Evolutionary conservation across 345 rosid species (phyloP).

Genomic region (Eucalyptus dawsonii): DNA sequence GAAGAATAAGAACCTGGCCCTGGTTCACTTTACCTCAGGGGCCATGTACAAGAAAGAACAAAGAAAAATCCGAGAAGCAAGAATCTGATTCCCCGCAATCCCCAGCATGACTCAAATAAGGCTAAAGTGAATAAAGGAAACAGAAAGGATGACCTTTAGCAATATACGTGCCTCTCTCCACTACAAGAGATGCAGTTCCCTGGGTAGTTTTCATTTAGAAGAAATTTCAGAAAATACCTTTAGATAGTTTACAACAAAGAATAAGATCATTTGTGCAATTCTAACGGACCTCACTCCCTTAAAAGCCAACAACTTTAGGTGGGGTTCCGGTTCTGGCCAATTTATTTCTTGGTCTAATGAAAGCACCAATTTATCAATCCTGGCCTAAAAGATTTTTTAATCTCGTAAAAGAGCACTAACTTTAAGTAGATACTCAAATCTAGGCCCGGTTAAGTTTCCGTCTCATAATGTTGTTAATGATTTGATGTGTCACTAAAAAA

Average conservation of each 20-base stretch:
- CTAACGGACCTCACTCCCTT: not conserved
- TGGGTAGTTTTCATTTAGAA: not conserved
- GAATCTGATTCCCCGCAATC: slow-evolving; percentile 9
- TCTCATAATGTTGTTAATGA: not conserved
- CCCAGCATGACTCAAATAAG: not conserved
- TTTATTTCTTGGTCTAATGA: not conserved
- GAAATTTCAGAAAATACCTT: not conserved
- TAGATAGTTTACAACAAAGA: not conserved
- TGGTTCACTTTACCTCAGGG: not conserved
- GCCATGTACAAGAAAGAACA: not conserved
- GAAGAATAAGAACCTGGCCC: not conserved
- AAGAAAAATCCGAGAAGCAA: not conserved
- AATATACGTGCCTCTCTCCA: not conserved
- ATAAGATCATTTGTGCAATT: not conserved
- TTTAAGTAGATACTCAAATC: not conserved
- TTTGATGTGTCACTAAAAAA: not conserved
- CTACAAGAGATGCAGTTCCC: not conserved
- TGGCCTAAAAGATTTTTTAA: not conserved
- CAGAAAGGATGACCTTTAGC: not conserved
- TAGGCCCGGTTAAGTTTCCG: not conserved
- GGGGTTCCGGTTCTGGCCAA: not conserved
- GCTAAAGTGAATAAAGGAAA: not conserved
- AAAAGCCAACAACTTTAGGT: not conserved
- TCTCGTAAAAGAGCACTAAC: not conserved
- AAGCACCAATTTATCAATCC: not conserved